Conservation (phyloP, 805 yeast genomes). For the Candida chauliodis region DNA sequence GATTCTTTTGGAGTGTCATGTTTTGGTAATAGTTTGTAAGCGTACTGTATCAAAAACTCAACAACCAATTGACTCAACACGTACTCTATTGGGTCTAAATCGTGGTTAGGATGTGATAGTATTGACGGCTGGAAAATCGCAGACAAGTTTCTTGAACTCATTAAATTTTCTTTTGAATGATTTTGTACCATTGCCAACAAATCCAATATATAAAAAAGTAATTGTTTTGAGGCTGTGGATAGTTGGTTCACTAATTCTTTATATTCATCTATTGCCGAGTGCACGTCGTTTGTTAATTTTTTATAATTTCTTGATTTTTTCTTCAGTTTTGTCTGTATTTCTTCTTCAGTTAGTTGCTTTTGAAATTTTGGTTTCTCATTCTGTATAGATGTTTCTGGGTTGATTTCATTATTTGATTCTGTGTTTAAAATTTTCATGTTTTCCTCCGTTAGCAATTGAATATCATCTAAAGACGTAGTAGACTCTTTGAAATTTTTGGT, state of each 20-base stretch:
- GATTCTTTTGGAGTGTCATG: constrained; percentile 2
- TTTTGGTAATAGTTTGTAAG: constrained; percentile 66
- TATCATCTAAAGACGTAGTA: constrained; percentile 11
- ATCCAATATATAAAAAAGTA: constrained; percentile 83
- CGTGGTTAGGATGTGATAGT: constrained; percentile 87
- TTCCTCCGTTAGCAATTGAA: constrained; percentile 30
- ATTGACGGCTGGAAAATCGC: constrained; percentile 98
- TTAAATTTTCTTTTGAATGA: constrained; percentile 71
- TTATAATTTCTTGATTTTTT: constrained; percentile 49
- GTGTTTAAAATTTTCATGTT: constrained; percentile 27
- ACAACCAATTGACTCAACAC: constrained; percentile 81
- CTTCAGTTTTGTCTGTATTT: constrained; percentile 13
- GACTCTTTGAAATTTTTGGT: constrained; percentile 12
- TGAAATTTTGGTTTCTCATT: background rate
- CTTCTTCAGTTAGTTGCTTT: constrained; percentile 4
- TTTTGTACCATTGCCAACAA: constrained; percentile 80
- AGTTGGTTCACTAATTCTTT: constrained; percentile 63
- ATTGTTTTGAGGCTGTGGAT: constrained; percentile 76
- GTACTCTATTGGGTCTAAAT: constrained; percentile 88
- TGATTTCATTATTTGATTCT: constrained; percentile 5
- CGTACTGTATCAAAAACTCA: constrained; percentile 84
- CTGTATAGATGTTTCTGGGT: background rate
- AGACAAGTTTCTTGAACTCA: constrained; percentile 91
- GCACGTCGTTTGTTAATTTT: constrained; percentile 59
- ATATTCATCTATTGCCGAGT: constrained; percentile 67